phyloP scores from a whole-genome alignment of 2,329 filamentous ascomycete genomes.

The Alternaria infectoria region DNA sequence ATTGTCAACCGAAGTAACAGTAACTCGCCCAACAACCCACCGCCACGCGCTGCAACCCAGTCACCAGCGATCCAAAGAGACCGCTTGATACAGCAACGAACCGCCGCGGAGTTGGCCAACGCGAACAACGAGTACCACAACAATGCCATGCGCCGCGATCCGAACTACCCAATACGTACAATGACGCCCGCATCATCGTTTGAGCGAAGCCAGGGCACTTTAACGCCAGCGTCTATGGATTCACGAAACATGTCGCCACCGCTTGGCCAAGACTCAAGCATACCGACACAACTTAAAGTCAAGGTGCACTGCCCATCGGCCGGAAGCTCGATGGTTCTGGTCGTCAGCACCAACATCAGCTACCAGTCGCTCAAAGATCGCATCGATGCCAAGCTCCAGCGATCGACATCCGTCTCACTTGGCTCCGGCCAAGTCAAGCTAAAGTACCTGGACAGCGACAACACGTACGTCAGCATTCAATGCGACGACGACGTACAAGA shows the following conservation, averaged over 20 bases:
- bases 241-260: constrained; percentile 50
- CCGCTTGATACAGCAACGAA: constrained; percentile 53
- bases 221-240: constrained; percentile 47
- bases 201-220: constrained; percentile 42
- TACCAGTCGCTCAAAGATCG: constrained; percentile 93
- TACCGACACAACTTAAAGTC: constrained; percentile 85
- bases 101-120: constrained; percentile 46
- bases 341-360: constrained; percentile 92
- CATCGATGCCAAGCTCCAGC: constrained; percentile 91
- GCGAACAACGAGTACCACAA: constrained; percentile 47
- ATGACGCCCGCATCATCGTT: constrained; percentile 50
- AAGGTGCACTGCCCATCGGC: constrained; percentile 83
- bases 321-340: constrained; percentile 90
- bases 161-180: constrained; percentile 38
- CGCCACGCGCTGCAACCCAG: constrained; percentile 72
- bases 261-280: constrained; percentile 37
- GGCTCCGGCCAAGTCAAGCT: constrained; percentile 82
- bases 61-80: constrained; percentile 73
- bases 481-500: constrained; percentile 96
- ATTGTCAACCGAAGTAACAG: constrained; percentile 79
- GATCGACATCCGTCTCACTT: constrained; percentile 84
- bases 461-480: constrained; percentile 90
- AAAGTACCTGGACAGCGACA: constrained; percentile 84
- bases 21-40: constrained; percentile 77
- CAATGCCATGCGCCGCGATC: constrained; percentile 40